phyloP scores from a whole-genome alignment of 2,329 filamentous ascomycete species.

The Cladosporium sp. region DNA sequence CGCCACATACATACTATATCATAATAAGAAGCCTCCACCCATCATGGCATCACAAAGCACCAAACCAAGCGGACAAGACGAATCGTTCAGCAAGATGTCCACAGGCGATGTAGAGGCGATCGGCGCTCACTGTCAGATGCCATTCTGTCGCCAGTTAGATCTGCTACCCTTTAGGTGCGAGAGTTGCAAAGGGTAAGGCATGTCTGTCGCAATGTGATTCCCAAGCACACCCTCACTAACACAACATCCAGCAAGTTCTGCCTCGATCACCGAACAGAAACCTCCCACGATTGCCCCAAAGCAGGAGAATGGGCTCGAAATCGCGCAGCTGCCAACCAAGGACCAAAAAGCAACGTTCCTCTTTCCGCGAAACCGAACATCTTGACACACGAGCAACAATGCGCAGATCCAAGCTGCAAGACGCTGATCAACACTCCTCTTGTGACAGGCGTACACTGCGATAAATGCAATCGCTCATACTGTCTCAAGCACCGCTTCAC shows the following conservation, averaged over 20 bases:
- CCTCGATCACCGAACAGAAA: conserved; percentile 87
- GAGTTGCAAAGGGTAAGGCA: conserved; percentile 62
- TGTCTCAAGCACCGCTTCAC: conserved; percentile 72
- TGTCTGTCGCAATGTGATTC: neutral
- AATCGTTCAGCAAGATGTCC: conserved; percentile 68
- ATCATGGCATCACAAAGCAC: conserved; percentile 43
- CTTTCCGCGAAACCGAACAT: conserved; percentile 50
- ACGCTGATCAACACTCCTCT: conserved; percentile 66
- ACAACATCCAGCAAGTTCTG: conserved; percentile 56
- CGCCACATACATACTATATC: conserved; percentile 7
- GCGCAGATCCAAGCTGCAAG: conserved; percentile 63
- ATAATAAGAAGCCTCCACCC: neutral
- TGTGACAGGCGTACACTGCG: conserved; percentile 66
- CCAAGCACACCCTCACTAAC: conserved; percentile 9
- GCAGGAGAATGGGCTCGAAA: conserved; percentile 58
- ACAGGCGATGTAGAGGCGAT: conserved; percentile 76
- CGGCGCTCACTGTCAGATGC: conserved; percentile 84
- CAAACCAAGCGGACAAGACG: conserved; percentile 27
- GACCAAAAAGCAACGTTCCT: conserved; percentile 22
- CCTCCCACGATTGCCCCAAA: conserved; percentile 65
- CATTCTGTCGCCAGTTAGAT: conserved; percentile 90
- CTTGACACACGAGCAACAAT: conserved; percentile 62
- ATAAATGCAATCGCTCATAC: conserved; percentile 67
- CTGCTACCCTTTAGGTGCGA: conserved; percentile 94
- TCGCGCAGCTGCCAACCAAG: conserved; percentile 36